Base-by-base conservation (phyloP, 345 rosid species). In the Cardiospermum halicacabum region DNA sequence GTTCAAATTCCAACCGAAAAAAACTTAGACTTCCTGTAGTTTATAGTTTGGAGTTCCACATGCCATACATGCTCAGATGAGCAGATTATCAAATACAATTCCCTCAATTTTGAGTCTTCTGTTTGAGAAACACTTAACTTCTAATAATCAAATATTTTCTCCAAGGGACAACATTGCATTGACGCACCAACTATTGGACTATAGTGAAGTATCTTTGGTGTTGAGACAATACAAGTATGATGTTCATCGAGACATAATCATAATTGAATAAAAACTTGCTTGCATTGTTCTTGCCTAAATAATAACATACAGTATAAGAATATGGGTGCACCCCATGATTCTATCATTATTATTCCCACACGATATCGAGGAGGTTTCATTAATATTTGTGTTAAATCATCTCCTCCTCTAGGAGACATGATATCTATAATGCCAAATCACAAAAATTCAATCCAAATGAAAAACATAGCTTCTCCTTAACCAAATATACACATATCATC, bases 151-250 rank as follows among this genome's bases (percentile, higher is more conserved):
- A n/a, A 72, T 66, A 76, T 86, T 85, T 89, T 86, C 9, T 84
- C 92, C 24, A 71, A 0, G 19, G 83, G 88, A 66, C 90, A 84
- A 72, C 65, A 78, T 1, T 82, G 77, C 60, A 84, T 80, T 65
- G 87, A 82, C 67, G 88, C 82, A 37, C 92, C 96, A 1, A 92
- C 96, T 76, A 76, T 53, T 0, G 92, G 96, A 68, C 82, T 81
- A 59, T 71, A 84, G 21, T 47, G 32, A 65, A 65, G 61, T 5
- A 61, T 69, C 56, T 65, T 78, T 19, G 82, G 74, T n/a, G n/a
- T n/a, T n/a, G 79, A 65, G 68, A 70, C 32, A 8, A 6, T 21
- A 12, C 32, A 21, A 19, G 55, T 45, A 28, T 40, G 27, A 18
- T 40, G 26, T 3, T 22, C 7, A n/a, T 49, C 27, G 32, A 34